These are phyloP conservation scores for Neofusicoccum sp. DNA, from an alignment of 2,329 filamentous ascomycete species.

Conservation along the genomic window DNA sequence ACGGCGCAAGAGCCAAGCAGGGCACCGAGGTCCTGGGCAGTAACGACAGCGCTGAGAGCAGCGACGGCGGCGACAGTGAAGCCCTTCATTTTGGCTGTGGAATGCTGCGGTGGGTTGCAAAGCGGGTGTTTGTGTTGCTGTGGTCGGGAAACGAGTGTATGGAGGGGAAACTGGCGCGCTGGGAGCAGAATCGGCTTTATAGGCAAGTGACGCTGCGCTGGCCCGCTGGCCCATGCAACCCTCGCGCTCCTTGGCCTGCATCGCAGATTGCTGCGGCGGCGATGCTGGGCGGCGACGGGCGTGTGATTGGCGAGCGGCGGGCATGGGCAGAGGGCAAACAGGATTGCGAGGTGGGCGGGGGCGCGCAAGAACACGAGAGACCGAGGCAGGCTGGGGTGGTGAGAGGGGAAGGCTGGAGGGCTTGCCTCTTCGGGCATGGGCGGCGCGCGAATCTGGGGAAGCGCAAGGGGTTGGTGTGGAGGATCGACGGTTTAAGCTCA, in stretches of 20 bases:
- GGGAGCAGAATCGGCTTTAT: neutral
- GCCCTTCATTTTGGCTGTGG: neutral
- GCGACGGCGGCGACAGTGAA: neutral
- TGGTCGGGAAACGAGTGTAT: neutral
- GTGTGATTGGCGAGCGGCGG: neutral
- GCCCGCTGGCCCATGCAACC: neutral
- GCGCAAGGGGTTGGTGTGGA: slow-evolving; percentile 15
- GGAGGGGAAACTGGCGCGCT: neutral
- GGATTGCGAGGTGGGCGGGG: neutral
- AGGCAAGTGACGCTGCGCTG: neutral
- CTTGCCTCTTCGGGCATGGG: slow-evolving; percentile 5
- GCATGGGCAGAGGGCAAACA: neutral
- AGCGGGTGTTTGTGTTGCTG: neutral
- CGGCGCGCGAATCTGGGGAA: slow-evolving; percentile 8
- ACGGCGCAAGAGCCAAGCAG: slow-evolving; percentile 14
- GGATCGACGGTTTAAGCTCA: slow-evolving; percentile 16
- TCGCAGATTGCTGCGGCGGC: neutral
- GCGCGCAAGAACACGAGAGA: neutral
- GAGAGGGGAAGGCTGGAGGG: slow-evolving; percentile 4
- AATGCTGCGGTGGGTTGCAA: neutral
- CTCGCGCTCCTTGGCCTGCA: neutral
- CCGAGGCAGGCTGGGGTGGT: neutral
- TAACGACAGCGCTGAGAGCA: slow-evolving; percentile 1
- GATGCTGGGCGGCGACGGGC: neutral
- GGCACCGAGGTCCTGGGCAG: slow-evolving; percentile 6